A percentile compares a stretch with the other conserved stretches of the same genome.
Evolutionary conservation across 805 yeast species (phyloP).

Genomic region (Zygoascus flipseniorum): DNA sequence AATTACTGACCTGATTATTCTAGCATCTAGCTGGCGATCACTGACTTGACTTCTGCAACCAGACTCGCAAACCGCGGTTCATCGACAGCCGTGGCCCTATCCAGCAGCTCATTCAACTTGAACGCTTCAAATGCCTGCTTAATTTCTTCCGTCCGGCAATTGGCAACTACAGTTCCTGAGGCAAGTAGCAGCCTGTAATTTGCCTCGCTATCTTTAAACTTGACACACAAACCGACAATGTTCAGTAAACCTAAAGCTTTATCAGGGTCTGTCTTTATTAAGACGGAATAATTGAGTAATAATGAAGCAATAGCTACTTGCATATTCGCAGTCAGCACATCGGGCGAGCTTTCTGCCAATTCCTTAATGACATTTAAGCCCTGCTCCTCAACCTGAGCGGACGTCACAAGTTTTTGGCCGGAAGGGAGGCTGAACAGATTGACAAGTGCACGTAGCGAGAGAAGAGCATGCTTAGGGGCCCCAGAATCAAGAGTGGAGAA

Average conservation of each 20-base stretch:
- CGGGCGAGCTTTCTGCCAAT: constrained; percentile 7
- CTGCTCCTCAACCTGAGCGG: constrained; percentile 22
- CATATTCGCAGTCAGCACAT: constrained; percentile 9
- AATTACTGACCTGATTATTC: neutral
- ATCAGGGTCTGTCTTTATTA: constrained; percentile 25
- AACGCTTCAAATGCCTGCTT: constrained; percentile 3
- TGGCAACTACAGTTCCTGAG: constrained; percentile 46
- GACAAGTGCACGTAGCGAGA: constrained; percentile 48
- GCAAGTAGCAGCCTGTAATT: constrained; percentile 57
- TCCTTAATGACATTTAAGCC: constrained; percentile 20
- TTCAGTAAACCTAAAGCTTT: constrained; percentile 21
- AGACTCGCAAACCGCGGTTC: constrained; percentile 1
- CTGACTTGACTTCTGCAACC: neutral
- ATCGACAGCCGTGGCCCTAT: neutral
- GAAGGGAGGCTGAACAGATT: constrained; percentile 39
- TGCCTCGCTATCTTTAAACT: constrained; percentile 45
- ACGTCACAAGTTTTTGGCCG: constrained; percentile 19
- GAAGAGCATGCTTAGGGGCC: constrained; percentile 37
- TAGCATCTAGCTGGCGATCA: neutral
- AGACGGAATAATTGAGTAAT: constrained; percentile 38
- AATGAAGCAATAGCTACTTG: constrained; percentile 41
- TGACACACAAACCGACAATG: constrained; percentile 3
- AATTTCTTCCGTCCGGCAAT: constrained; percentile 8
- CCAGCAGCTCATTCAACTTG: neutral
- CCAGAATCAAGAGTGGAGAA: constrained; percentile 22